A percentile compares a stretch with the other conserved stretches of the same genome.
phyloP scores from a whole-genome alignment of 805 yeast genomes.

The Saccharomycodes ludwigii region DNA sequence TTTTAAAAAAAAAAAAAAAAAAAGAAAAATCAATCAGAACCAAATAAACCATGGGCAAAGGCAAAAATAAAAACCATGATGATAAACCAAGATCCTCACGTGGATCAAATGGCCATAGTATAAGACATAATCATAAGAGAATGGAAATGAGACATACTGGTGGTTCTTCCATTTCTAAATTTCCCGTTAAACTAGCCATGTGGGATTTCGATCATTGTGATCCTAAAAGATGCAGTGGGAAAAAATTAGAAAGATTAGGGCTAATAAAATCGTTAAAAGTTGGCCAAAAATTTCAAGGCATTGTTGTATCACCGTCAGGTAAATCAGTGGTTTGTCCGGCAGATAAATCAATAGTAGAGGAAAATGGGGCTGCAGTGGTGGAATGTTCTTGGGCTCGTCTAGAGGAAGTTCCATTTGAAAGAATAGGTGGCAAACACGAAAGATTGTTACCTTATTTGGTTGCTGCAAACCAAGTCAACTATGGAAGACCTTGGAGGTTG shows the following conservation, averaged over 20 bases:
- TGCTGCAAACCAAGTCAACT: conserved; percentile 95
- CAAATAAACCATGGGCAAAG: conserved; percentile 23
- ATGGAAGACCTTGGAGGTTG: conserved; percentile 89
- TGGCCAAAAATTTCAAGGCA: conserved; percentile 89
- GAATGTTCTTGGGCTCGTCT: conserved; percentile 98
- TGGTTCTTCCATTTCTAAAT: conserved; percentile 22
- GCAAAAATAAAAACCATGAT: conserved; percentile 36
- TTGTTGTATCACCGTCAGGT: conserved; percentile 91
- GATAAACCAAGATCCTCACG: conserved; percentile 23
- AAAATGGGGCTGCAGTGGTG: conserved; percentile 88
- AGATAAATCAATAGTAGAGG: conserved; percentile 66
- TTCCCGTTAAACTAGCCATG: conserved; percentile 88
- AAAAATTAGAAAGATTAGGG: conserved; percentile 82
- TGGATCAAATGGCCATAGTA: conserved; percentile 45
- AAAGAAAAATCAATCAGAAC: background rate
- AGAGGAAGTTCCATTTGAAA: conserved; percentile 91
- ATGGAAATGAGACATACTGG: conserved; percentile 24
- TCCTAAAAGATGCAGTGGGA: conserved; percentile 94
- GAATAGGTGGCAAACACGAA: conserved; percentile 85
- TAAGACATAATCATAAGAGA: conserved; percentile 38
- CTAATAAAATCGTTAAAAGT: conserved; percentile 64
- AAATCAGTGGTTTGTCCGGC: conserved; percentile 81
- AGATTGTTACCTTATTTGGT: conserved; percentile 81
- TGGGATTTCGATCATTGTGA: conserved; percentile 99
- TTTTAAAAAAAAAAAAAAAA: background rate